phyloP scores from a whole-genome alignment of 495 filamentous ascomycete genomes.

The Amorphotheca resinae region DNA sequence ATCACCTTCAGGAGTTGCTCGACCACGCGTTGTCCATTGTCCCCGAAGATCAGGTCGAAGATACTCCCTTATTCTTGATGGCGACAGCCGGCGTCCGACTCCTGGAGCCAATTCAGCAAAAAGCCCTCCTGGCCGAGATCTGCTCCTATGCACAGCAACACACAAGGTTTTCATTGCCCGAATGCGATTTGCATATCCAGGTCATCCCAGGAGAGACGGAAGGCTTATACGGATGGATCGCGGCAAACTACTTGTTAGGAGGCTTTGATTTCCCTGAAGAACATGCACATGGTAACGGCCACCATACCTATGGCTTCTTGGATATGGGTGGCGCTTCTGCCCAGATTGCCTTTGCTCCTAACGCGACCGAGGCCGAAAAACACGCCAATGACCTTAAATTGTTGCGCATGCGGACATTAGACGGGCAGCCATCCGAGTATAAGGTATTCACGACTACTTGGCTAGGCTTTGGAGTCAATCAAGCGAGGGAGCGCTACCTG shows the following conservation, averaged over 20 bases:
- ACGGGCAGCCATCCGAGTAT: slow-evolving; percentile 67
- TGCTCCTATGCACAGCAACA: slow-evolving; percentile 72
- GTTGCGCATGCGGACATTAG: slow-evolving; percentile 67
- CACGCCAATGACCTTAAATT: slow-evolving; percentile 85
- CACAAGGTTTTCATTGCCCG: slow-evolving; percentile 75
- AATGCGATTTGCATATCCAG: slow-evolving; percentile 84
- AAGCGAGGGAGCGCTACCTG: slow-evolving; percentile 74
- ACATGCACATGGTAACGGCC: slow-evolving; percentile 66
- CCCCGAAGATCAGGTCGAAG: slow-evolving; percentile 60
- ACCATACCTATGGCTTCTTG: slow-evolving; percentile 94
- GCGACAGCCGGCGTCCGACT: slow-evolving; percentile 96
- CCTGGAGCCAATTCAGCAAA: slow-evolving; percentile 59
- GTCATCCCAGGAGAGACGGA: slow-evolving; percentile 97
- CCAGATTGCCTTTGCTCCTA: slow-evolving; percentile 95
- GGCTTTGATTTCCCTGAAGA: slow-evolving; percentile 72
- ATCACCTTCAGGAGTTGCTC: slow-evolving; percentile 67
- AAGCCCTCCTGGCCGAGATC: slow-evolving; percentile 58
- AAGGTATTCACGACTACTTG: slow-evolving; percentile 90
- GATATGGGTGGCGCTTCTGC: slow-evolving; percentile 98
- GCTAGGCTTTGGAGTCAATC: slow-evolving; percentile 90
- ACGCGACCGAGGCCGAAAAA: slow-evolving; percentile 77
- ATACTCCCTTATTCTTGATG: slow-evolving; percentile 88
- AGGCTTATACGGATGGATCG: slow-evolving; percentile 96
- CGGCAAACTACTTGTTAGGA: slow-evolving; percentile 93
- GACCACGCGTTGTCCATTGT: slow-evolving; percentile 75